Base-by-base conservation (phyloP, 2,329 filamentous ascomycete genomes). In the Botrytis medusae region DNA sequence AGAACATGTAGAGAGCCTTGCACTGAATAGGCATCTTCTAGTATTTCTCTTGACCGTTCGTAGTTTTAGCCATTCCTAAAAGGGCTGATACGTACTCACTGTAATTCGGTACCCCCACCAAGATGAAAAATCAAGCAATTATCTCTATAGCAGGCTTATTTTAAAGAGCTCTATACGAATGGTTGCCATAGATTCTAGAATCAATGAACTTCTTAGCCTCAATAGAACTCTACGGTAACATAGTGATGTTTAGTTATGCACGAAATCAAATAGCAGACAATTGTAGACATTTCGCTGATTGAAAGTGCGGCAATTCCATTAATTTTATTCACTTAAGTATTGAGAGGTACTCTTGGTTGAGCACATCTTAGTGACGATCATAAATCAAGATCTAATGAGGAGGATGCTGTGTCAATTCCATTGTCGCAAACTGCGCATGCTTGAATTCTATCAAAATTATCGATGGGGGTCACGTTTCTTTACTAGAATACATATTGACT, bases 1-100 rank as follows among this genome's bases (percentile, higher is more conserved):
- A 18, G 1, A 2, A n/a, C 18, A 18, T 8, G 6, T 40, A 40
- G 34, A 61, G 14, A 3, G 0, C 16, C 22, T 0, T n/a, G 3
- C 14, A 61, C 5, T 40, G 22, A 37, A 40, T 37, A n/a, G 1
- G 14, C 12, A 12, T 8, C n/a, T 61, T 37, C 5, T n/a, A 25
- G 12, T 9, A 40, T n/a, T 40, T 18, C 8, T 9, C 6, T 37
- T 51, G 25, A n/a, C 6, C 2, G 4, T 40, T 16, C 40, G 40
- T 34, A 0, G 1, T n/a, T 40, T n/a, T 18, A 2, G 1, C 7
- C 22, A 9, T n/a, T 40, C 16, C 34, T 9, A 7, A n/a, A 40
- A 16, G 14, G 51, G 5, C 8, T 54, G 51, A 16, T 4, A 7
- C 5, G 5, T 18, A 16, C 12, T 16, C n/a, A 4, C 51, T 18